Evolutionary conservation across 352 stramenopile species (phyloP), one percentile per base, ranked within the genome.

Genomic region (Phytophthora nicotianae): DNA sequence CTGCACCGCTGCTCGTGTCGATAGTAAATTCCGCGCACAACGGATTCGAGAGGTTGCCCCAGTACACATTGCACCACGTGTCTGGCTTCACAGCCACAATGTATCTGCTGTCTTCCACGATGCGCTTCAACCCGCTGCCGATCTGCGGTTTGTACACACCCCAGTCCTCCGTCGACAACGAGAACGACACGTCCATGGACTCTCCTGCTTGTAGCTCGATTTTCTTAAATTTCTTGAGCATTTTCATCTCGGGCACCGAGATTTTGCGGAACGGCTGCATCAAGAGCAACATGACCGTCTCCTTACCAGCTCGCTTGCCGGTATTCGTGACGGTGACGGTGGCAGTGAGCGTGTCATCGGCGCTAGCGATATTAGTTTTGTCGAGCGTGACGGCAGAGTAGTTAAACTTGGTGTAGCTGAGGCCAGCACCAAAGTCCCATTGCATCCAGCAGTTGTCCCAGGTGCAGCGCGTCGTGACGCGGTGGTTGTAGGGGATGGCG

Each of bases 221-320:
- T 72, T 95, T 95, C 19, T 70, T 67, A 60, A 95, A 95, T 37
- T 81, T 81, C 58, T 88, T 88, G 17, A 96, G 77, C 57, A 86
- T 73, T 72, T 95, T 96, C 45, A 90, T 74, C 43, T 93, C 84
- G 5, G 85, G 84, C 42, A 92, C 76, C 3, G 87, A 79, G 42
- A 84, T 79, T 19, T 59, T 46, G 26, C 81, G 83, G 49, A 77
- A 83, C 40, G 81, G 78, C 56, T 89, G 83, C 10, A 75, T 86
- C 40, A 95, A 62, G 42, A 97, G 89, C 33, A 96, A 48, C 56
- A 96, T 78, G n/a, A 93, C 75, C 0, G 70, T 85, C 57, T 96
- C 83, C 52, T 95, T 89, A n/a, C 84, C 85, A 2, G 66, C 59
- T 7, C 59, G 41, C 6, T 45, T 46, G 1, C 87, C 87, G 0